A percentile compares a stretch with the other conserved stretches of the same genome.
These are phyloP conservation scores for Erysimum cheiranthoides DNA, from an alignment of 345 rosid genomes.

Conservation along the genomic window DNA sequence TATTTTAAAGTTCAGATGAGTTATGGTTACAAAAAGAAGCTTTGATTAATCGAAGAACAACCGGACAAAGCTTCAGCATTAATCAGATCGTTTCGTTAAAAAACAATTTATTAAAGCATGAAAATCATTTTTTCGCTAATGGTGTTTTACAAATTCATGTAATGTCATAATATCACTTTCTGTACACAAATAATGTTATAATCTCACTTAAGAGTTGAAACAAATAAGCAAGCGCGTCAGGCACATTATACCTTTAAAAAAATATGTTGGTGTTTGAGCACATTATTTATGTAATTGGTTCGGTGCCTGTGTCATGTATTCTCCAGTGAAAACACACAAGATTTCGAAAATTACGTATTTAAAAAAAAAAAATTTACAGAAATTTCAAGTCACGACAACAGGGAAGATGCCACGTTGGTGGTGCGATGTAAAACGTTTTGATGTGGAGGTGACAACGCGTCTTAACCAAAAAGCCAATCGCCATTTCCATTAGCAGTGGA, in stretches of 20 bases:
- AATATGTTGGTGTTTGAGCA: constrained; percentile 3
- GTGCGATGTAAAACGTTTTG: constrained; percentile 19
- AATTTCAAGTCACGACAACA: neutral
- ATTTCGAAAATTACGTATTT: neutral
- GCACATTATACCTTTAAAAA: neutral
- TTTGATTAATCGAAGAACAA: no score
- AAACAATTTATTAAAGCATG: neutral
- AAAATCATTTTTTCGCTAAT: neutral
- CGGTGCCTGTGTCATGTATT: constrained; percentile 4
- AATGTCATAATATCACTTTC: neutral
- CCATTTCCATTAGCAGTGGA: constrained; percentile 33
- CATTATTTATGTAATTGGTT: neutral
- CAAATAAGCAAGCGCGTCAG: constrained; percentile 17
- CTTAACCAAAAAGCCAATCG: constrained; percentile 15
- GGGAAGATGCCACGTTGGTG: constrained; percentile 22
- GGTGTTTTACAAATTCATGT: constrained; percentile 10
- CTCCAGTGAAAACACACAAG: constrained; percentile 16
- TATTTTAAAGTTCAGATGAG: no score
- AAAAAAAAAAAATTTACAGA: neutral
- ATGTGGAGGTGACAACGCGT: constrained; percentile 30
- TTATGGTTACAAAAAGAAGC: no score
- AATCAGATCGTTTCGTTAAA: no score
- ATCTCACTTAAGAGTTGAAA: constrained; percentile 26
- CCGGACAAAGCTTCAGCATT: no score
- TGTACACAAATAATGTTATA: constrained; percentile 8